Evolutionary conservation across 352 stramenopile species (phyloP).

Genomic region (Phytophthora brassicae): DNA sequence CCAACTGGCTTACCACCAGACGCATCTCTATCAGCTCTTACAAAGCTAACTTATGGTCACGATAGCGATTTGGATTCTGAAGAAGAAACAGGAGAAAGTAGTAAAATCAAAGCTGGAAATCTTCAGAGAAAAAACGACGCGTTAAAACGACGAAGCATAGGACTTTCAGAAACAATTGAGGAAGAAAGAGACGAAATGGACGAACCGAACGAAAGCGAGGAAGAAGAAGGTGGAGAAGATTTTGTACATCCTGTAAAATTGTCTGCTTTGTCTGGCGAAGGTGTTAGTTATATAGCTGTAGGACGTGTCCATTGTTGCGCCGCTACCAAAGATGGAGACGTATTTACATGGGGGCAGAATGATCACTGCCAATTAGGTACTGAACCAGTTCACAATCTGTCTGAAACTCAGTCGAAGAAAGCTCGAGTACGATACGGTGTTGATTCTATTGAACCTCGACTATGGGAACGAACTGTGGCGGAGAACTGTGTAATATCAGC

Average conservation of each 20-base stretch:
- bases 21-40: constrained; percentile 32
- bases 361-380: constrained; percentile 78
- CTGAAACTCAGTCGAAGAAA: constrained; percentile 55
- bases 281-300: constrained; percentile 71
- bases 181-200: constrained; percentile 21
- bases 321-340: constrained; percentile 75
- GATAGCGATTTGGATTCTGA: constrained; percentile 59
- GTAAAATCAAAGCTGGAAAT: background rate
- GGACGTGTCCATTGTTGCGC: constrained; percentile 76
- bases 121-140: background rate
- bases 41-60: constrained; percentile 45
- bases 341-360: constrained; percentile 86
- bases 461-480: constrained; percentile 71
- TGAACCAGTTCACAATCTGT: constrained; percentile 63
- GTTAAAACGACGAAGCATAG: constrained; percentile 1
- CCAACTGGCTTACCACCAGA: constrained; percentile 52
- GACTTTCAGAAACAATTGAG: constrained; percentile 13
- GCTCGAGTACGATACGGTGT: constrained; percentile 60
- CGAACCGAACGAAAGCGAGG: constrained; percentile 17
- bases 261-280: constrained; percentile 60
- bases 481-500: constrained; percentile 56
- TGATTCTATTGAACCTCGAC: constrained; percentile 51
- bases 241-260: constrained; percentile 76
- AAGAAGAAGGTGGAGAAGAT: constrained; percentile 59
- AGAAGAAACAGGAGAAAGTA: constrained; percentile 27